Conservation (phyloP, 768 basidiomycete genomes). For the Chlorophyllum brunneum region DNA sequence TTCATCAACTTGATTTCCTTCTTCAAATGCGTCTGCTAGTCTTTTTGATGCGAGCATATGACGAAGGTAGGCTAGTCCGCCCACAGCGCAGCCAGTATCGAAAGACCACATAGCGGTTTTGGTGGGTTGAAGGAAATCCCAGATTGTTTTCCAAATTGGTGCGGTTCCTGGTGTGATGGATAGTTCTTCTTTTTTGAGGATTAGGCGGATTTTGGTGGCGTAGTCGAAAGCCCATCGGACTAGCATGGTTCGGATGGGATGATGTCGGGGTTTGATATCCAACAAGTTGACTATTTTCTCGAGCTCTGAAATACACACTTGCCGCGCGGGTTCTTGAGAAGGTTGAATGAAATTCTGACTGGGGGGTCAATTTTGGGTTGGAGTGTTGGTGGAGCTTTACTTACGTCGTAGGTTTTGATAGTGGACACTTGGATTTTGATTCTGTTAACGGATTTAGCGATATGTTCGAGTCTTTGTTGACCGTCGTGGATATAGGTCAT, state of each 20-base stretch:
- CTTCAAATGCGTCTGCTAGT: constrained; percentile 16
- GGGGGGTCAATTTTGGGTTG: not conserved
- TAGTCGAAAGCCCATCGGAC: not conserved
- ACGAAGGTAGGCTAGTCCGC: constrained; percentile 10
- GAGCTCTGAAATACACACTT: constrained; percentile 6
- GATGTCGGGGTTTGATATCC: constrained; percentile 14
- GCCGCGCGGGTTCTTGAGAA: not conserved
- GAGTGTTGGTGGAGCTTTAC: too few relatives aligned
- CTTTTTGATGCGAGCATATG: constrained; percentile 13
- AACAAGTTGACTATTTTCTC: constrained; percentile 9
- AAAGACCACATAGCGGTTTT: constrained; percentile 11
- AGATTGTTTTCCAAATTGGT: constrained; percentile 8
- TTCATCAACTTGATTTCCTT: constrained; percentile 15
- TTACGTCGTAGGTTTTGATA: not conserved
- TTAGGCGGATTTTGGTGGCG: not conserved
- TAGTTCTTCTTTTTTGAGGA: not conserved
- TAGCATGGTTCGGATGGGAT: constrained; percentile 16
- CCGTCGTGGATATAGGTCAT: constrained; percentile 8
- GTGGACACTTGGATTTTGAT: not conserved
- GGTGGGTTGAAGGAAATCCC: constrained; percentile 13
- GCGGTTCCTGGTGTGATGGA: not conserved
- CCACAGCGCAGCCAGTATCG: constrained; percentile 11
- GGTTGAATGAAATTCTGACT: not conserved
- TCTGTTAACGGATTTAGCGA: not conserved
- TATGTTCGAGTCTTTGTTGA: not conserved